Evolutionary conservation across 1,284 basidiomycete species (phyloP).

Genomic region (Chondrostereum purpureum): DNA sequence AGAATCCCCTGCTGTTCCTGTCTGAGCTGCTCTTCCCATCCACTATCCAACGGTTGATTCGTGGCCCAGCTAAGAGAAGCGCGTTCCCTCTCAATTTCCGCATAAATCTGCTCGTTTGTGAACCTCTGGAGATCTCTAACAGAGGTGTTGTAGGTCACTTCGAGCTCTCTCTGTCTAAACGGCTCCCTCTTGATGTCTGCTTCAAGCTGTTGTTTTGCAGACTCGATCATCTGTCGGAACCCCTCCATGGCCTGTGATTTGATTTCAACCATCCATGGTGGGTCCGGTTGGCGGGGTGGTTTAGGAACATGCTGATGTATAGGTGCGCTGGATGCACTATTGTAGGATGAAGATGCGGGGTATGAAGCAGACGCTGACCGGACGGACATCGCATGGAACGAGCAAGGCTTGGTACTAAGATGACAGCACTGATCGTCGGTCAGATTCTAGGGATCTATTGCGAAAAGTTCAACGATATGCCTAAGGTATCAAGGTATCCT

Average conservation of each 20-base stretch:
- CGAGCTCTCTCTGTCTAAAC: constrained; percentile 27
- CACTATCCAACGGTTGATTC: constrained; percentile 24
- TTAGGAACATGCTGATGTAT: no score
- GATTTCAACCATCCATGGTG: not conserved
- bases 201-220: not conserved
- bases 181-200: constrained; percentile 15
- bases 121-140: constrained; percentile 32
- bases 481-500: no score
- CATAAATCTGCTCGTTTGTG: constrained; percentile 32
- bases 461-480: no score
- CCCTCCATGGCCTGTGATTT: not conserved
- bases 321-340: not conserved
- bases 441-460: no score
- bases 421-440: no score
- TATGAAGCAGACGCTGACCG: not conserved
- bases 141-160: constrained; percentile 29
- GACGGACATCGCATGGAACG: not conserved
- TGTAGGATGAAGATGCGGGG: not conserved
- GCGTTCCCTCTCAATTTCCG: constrained; percentile 11
- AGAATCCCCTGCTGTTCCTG: constrained; percentile 37
- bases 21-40: constrained; percentile 30
- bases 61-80: constrained; percentile 30
- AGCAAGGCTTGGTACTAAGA: no score
- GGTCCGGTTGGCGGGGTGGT: not conserved
- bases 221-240: not conserved